A percentile compares a stretch with the other conserved stretches of the same genome.
Evolutionary conservation across 2,329 filamentous ascomycete species (phyloP).

Genomic region (Penicillium sp.): DNA sequence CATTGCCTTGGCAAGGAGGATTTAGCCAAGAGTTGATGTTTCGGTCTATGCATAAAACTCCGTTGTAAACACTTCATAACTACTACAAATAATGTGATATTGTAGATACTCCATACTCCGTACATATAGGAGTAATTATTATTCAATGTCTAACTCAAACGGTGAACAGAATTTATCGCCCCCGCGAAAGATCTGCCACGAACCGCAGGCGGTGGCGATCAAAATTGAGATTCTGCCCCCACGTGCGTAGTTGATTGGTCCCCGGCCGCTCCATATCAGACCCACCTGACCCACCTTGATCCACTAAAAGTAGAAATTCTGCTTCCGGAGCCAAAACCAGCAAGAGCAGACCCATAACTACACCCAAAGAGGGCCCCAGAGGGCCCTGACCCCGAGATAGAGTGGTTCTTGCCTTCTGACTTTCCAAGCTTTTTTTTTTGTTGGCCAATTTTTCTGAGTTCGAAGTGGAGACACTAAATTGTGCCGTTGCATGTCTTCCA

Average conservation of each 20-base stretch:
- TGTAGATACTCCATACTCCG: neutral
- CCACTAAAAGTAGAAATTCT: conserved; percentile 1
- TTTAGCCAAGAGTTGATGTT: neutral
- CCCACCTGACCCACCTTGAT: conserved; percentile 10
- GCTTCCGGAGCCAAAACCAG: conserved; percentile 7
- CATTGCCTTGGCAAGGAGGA: neutral
- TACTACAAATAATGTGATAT: neutral
- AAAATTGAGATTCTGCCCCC: conserved; percentile 28
- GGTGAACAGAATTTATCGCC: neutral
- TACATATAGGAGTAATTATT: neutral
- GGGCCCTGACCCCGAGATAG: neutral
- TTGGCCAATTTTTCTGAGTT: neutral
- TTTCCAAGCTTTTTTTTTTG: conserved; percentile 9
- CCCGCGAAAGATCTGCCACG: conserved; percentile 8
- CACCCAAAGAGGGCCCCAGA: neutral
- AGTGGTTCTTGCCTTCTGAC: neutral
- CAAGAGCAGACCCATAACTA: neutral
- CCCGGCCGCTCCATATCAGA: conserved; percentile 8
- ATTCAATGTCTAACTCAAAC: neutral
- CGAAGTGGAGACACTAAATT: neutral
- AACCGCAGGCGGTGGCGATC: conserved; percentile 14
- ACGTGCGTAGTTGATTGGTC: conserved; percentile 37
- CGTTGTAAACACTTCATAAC: neutral
- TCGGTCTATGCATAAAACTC: neutral
- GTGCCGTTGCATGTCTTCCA: neutral